phyloP scores from a whole-genome alignment of 2,329 filamentous ascomycete genomes.

The Scedosporium aurantiacum region DNA sequence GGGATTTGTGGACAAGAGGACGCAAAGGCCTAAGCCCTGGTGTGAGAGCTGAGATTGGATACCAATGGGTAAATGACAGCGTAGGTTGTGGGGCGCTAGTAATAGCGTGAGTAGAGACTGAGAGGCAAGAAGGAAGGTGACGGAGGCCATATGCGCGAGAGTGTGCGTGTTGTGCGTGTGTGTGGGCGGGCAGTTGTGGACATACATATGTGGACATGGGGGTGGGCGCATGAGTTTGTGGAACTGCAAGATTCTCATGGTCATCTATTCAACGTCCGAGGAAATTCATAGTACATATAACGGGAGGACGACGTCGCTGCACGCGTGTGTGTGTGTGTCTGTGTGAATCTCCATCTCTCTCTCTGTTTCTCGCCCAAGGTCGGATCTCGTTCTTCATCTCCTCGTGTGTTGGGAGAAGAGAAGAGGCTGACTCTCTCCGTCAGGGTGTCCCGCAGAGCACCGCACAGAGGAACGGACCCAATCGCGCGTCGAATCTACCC shows the following conservation, averaged over 20 bases:
- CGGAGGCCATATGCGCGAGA: constrained; percentile 1
- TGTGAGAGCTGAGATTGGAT: neutral
- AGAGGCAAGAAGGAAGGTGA: neutral
- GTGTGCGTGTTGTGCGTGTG: neutral
- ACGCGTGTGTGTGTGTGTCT: neutral
- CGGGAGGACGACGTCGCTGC: neutral
- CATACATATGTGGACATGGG: constrained; percentile 1
- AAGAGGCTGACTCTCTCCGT: too few relatives aligned
- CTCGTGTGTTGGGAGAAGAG: neutral
- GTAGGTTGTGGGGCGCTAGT: neutral
- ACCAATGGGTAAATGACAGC: neutral
- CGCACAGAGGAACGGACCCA: too few relatives aligned
- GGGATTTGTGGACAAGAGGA: neutral
- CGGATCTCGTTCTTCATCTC: neutral
- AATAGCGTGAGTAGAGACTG: neutral
- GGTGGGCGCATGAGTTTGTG: neutral
- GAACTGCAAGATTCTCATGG: neutral
- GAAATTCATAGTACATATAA: neutral
- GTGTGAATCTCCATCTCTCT: neutral
- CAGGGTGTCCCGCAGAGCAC: too few relatives aligned
- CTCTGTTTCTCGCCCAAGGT: neutral
- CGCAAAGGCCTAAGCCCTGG: neutral
- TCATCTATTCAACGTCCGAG: neutral
- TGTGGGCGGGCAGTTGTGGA: constrained; percentile 2
- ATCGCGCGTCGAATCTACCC: neutral